phyloP scores from a whole-genome alignment of 192 early-diverging fungal genomes.

The Podila minutissima region DNA sequence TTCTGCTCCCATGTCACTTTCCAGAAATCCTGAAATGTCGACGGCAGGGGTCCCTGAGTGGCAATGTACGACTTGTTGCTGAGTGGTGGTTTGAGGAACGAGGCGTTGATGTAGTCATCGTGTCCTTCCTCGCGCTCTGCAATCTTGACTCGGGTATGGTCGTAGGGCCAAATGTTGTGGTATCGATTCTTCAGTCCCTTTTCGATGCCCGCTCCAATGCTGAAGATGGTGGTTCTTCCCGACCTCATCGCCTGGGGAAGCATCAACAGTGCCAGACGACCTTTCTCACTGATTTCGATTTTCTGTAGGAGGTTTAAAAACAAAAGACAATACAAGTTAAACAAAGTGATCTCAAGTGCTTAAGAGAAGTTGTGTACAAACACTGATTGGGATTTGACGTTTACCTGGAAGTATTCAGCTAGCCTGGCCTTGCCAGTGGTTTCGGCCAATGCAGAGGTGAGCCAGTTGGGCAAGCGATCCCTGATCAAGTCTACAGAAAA shows the following conservation, averaged over 20 bases:
- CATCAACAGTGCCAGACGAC: slow-evolving; percentile 77
- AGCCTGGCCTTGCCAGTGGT: slow-evolving; percentile 33
- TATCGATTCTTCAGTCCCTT: slow-evolving; percentile 83
- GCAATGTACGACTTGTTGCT: slow-evolving; percentile 60
- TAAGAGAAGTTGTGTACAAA: too few relatives aligned
- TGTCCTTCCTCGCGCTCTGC: slow-evolving; percentile 28
- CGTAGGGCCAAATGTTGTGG: slow-evolving; percentile 87
- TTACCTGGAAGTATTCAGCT: slow-evolving; percentile 54
- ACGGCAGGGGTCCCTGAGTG: slow-evolving; percentile 80
- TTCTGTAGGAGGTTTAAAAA: slow-evolving; percentile 28
- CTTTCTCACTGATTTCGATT: slow-evolving; percentile 74
- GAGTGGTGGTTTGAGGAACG: slow-evolving; percentile 43
- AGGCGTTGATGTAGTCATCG: slow-evolving; percentile 57
- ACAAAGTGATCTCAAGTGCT: too few relatives aligned
- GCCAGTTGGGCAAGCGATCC: slow-evolving; percentile 30
- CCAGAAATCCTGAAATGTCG: slow-evolving; percentile 95
- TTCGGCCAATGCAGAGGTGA: slow-evolving; percentile 14
- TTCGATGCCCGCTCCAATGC: slow-evolving; percentile 84
- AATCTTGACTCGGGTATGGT: slow-evolving; percentile 66
- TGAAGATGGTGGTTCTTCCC: slow-evolving; percentile 66
- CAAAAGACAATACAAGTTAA: neutral
- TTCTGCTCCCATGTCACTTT: slow-evolving; percentile 94
- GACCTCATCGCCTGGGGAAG: slow-evolving; percentile 61
- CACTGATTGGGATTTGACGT: neutral
- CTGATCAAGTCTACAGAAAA: slow-evolving; percentile 36